Base-by-base conservation (phyloP, 148 eudicot species). In the Rhododendron ovatum region DNA sequence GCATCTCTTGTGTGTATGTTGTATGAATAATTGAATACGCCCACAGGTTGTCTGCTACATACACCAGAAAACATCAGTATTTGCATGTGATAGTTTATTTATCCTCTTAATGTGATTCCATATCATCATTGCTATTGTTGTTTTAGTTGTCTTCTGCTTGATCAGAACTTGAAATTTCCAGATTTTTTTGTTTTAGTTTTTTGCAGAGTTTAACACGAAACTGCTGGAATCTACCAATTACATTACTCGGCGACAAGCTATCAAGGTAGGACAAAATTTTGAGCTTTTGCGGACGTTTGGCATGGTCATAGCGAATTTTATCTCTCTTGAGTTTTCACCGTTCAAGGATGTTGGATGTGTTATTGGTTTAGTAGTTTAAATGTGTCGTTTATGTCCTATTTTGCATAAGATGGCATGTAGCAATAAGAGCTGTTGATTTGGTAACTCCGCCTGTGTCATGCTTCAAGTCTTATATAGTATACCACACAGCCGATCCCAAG, bases 161-260 rank as follows among this genome's bases (percentile, higher is more conserved):
- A 85, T 35, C 67, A 18, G 63, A 8, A 22, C 18, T 45, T 71
- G 84, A 63, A 30, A 5, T 55, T 43, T 14, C 20, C 61, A 50
- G 55, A 30, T 17, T 78, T 85, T 89, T 50, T 55, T 7, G 63
- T 55, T 17, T 22, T 61, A 90, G 92, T 90, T 90, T 85, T 90
- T 90, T 81, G 89, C 91, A 55, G 96, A 94, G 82, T 95, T 91
- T 82, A 95, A 95, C 89, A 90, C 93, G 57, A 95, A 95, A 88
- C 90, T 95, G 89, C 92, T 95, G 74, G 98, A 95, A 88, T 95
- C 98, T 39, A 76, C 90, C 86, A 93, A 93, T 89, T 95, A 95
- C 83, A 95, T 95, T 59, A 95, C 98, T 81, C 89, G 98, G 87
- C 91, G 98, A 83, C 96, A 94, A 88, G 98, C 95, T 63, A 86